Conservation (phyloP, 371 early-diverging fungal species). For the Amoeboradix gromovi region DNA sequence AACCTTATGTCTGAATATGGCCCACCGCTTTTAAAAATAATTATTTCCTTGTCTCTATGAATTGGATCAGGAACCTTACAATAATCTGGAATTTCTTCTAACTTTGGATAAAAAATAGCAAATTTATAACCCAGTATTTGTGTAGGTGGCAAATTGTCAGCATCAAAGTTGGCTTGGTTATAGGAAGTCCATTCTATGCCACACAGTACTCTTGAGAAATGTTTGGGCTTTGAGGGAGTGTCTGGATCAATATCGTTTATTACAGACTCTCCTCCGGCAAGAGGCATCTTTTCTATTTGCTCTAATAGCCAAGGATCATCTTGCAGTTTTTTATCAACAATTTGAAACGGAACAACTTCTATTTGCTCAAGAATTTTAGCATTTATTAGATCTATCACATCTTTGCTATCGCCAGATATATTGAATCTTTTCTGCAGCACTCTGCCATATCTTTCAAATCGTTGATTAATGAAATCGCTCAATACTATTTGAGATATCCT, state of each 20-base stretch:
- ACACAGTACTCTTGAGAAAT: slow-evolving; percentile 73
- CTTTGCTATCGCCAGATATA: background rate
- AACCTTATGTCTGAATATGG: slow-evolving; percentile 90
- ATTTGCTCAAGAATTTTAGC: background rate
- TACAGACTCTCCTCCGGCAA: background rate
- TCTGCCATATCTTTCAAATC: background rate
- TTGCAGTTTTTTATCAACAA: background rate
- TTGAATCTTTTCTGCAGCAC: background rate
- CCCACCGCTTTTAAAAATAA: slow-evolving; percentile 66
- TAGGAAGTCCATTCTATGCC: slow-evolving; percentile 96
- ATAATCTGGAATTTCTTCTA: slow-evolving; percentile 32
- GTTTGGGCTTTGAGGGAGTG: slow-evolving; percentile 24
- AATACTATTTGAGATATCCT: background rate
- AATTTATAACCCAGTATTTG: slow-evolving; percentile 81
- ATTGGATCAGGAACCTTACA: slow-evolving; percentile 50
- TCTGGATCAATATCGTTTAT: background rate
- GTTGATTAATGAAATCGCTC: background rate
- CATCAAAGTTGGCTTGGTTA: slow-evolving; percentile 81
- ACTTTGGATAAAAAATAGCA: slow-evolving; percentile 85
- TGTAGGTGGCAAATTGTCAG: slow-evolving; percentile 86
- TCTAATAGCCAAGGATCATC: background rate
- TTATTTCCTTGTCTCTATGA: slow-evolving; percentile 38
- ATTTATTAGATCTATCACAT: background rate
- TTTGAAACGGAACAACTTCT: background rate
- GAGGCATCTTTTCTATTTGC: background rate